Base-by-base conservation (phyloP, 1,284 basidiomycete genomes). In the Apiotrichum laibachii region DNA sequence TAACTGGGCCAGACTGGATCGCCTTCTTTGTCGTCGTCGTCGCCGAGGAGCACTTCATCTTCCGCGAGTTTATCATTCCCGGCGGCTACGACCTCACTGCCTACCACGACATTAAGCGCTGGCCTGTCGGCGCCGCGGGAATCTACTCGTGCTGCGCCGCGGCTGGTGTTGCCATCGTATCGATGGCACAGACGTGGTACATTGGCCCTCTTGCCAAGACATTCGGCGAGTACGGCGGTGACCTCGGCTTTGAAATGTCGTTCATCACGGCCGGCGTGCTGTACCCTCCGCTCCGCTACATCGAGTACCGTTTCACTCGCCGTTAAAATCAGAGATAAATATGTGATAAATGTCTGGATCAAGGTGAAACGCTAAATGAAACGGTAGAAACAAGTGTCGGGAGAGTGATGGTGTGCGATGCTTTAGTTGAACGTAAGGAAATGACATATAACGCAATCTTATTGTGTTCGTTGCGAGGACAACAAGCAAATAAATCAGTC, bases 51-150 rank as follows among this genome's bases (percentile, higher is more conserved):
- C 84, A 84, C 66, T 81, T 82, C 63, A 72, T 88, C 49, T 84
- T 88, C 70, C 75, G 85, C 10, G 72, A 73, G 39, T 66, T 75
- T 2, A 80, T 82, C 10, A 50, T 50, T 39, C 48, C 48, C 9
- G 48, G 48, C 9, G 82, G 82, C 13, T 86, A 86, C 65, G 81
- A 86, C 64, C 66, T 84, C 51, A 77, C 79, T n/a, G 82, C 56
- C 57, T 88, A 83, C 77, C 82, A 86, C 18, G 79, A 82, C 16
- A 78, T 70, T 64, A 48, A 39, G 11, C 80, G 79, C 50, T 80
- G 87, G 12, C 86, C 86, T 0, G 62, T 83, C 0, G 86, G 86
- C 2, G 54, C 81, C 0, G 85, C 86, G 0, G 85, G 83, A 13
- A 71, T 84, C 6, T 67, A 81, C 22, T 81, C 83, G 0, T 81